These are phyloP conservation scores for Eucalyptus cloeziana DNA, from an alignment of 345 rosid genomes.

Conservation along the genomic window DNA sequence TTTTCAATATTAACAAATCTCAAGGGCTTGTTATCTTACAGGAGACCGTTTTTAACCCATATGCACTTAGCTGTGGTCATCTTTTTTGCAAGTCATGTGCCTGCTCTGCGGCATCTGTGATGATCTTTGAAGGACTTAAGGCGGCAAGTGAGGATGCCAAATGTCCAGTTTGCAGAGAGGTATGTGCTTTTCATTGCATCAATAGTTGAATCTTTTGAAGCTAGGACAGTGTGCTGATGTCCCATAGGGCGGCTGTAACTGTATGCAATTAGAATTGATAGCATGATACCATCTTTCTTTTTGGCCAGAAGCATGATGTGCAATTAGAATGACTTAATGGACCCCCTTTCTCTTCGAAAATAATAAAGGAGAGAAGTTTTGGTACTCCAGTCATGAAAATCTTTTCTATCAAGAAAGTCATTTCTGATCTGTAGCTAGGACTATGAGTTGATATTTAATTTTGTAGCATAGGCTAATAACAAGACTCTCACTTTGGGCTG, in stretches of 20 bases:
- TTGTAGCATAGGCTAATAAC: background rate
- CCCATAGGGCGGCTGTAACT: background rate
- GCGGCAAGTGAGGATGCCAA: constrained; percentile 41
- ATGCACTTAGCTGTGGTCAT: constrained; percentile 85
- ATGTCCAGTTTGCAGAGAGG: constrained; percentile 98
- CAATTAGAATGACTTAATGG: background rate
- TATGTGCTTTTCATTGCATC: background rate
- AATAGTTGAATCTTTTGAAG: background rate
- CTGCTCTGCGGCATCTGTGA: constrained; percentile 81
- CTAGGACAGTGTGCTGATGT: background rate
- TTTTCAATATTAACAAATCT: background rate
- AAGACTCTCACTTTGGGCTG: background rate
- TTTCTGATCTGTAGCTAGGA: background rate
- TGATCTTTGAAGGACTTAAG: constrained; percentile 65
- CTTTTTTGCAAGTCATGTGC: constrained; percentile 86
- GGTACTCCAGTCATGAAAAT: background rate
- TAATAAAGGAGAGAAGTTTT: background rate
- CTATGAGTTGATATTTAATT: background rate
- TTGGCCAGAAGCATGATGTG: background rate
- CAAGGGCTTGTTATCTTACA: constrained; percentile 4
- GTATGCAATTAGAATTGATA: too few species aligned
- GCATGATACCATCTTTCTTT: background rate
- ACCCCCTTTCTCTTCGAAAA: background rate
- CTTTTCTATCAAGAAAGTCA: background rate
- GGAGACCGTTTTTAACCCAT: constrained; percentile 83